phyloP scores from a whole-genome alignment of 1,139 yeast genomes.

The Pichia sp. region DNA sequence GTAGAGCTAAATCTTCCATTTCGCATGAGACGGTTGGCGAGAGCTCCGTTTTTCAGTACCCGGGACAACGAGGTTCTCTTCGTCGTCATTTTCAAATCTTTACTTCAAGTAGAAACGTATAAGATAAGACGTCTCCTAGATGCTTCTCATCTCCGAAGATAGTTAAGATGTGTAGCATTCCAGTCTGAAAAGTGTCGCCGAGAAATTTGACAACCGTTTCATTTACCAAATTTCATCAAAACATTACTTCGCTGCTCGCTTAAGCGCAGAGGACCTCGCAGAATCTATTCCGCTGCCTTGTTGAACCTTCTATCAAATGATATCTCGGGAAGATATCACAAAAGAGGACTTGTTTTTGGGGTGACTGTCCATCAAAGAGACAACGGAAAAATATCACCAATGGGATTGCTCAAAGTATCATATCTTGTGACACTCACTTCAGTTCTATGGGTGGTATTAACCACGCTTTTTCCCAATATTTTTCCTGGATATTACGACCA shows the following conservation, averaged over 20 bases:
- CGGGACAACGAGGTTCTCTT: background rate
- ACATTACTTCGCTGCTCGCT: background rate
- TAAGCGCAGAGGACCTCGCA: background rate
- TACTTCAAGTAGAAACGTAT: background rate
- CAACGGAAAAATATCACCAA: background rate
- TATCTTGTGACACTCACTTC: background rate
- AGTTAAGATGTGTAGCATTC: background rate
- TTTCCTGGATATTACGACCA: background rate
- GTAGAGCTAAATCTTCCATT: background rate
- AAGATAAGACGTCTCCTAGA: too few relatives aligned
- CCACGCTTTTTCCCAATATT: conserved; percentile 15
- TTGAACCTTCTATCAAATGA: background rate
- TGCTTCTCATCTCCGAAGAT: background rate
- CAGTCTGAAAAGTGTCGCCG: background rate
- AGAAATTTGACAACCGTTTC: background rate
- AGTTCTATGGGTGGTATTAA: conserved; percentile 12
- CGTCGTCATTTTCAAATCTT: background rate
- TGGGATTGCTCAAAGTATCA: conserved; percentile 7
- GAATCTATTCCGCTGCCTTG: background rate
- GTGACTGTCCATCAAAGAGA: background rate
- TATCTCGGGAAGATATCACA: background rate
- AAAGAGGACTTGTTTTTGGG: background rate
- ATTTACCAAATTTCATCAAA: background rate
- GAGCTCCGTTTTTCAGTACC: background rate
- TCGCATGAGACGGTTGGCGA: background rate